Evolutionary conservation across 495 filamentous ascomycete species (phyloP), one percentile per base, ranked within the genome.

Genomic region (Talaromyces proteolyticus): DNA sequence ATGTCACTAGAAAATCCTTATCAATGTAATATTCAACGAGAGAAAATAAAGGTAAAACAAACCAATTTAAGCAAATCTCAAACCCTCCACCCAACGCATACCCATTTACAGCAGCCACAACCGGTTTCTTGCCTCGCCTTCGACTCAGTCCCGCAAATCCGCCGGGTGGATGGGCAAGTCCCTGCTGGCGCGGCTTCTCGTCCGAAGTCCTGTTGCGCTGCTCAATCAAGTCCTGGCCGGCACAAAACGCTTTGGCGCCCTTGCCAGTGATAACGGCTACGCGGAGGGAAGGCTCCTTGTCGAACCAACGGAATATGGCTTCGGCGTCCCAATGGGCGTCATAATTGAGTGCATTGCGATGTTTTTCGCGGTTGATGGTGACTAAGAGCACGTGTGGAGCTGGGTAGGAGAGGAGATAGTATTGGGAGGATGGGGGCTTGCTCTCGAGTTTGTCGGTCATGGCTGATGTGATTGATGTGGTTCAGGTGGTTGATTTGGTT

Each of bases 81-180:
- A 81, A 77, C n/a, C 86, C 87, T 29, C 87, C 86, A 5, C 87
- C 87, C 25, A 84, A 66, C 39, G 79, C 80, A 19, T 84, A 57
- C 3, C 87, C 87, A 58, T 87, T 82, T 16, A 89, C 81, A 7
- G 87, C 87, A 3, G 78, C 78, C 36, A 91, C 78, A 14, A 91
- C 66, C 4, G 86, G 87, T 50, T 69, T 69, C 49, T 60, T 65
- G 1, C 66, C 66, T 18, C 49, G 39, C 6, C 65, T 57, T 21
- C 59, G 59, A 4, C 67, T 62, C 6, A 74, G 58, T 0, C 70
- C 70, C 25, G 66, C 66, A 51, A 74, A 74, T 11, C 70, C 70
- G 6, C 54, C 54, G 2, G 54, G 11, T 8, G 61, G 59, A 42
- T 55, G 58, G 37, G 18, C 36, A 49, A 10, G 39, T 64, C 17